Evolutionary conservation across 2,329 filamentous ascomycete species (phyloP).

Genomic region (Colletotrichum tropicicola): DNA sequence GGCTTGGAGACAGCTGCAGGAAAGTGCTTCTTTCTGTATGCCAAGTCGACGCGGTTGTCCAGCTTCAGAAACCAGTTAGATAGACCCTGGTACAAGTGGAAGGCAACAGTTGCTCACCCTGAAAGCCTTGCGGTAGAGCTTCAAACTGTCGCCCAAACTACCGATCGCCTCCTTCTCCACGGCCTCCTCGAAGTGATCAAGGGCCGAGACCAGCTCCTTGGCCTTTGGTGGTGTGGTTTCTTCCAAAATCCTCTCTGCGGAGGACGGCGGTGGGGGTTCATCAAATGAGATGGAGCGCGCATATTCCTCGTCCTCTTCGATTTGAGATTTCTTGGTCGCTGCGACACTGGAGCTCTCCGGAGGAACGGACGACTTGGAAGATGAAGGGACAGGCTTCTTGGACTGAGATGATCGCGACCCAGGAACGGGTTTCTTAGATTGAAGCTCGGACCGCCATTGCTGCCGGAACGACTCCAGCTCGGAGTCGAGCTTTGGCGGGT

Average conservation of each 20-base stretch:
- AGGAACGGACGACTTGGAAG: slow-evolving; percentile 32
- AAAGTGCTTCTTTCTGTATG: slow-evolving; percentile 93
- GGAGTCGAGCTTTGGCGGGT: slow-evolving; percentile 56
- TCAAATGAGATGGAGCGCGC: slow-evolving; percentile 45
- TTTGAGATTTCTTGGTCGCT: slow-evolving; percentile 17
- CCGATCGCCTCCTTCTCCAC: slow-evolving; percentile 89
- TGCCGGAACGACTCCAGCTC: slow-evolving; percentile 88
- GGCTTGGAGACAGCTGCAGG: slow-evolving; percentile 68
- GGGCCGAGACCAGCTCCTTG: slow-evolving; percentile 73
- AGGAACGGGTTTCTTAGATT: slow-evolving; percentile 44
- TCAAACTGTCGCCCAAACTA: slow-evolving; percentile 87
- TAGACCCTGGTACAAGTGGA: neutral
- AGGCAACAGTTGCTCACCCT: slow-evolving; percentile 62
- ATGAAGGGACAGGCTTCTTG: slow-evolving; percentile 39
- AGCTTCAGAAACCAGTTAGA: slow-evolving; percentile 61
- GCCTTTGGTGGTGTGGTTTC: slow-evolving; percentile 35
- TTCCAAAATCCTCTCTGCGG: neutral
- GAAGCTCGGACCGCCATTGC: slow-evolving; percentile 86
- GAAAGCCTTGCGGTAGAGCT: slow-evolving; percentile 90
- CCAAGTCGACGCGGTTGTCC: slow-evolving; percentile 83
- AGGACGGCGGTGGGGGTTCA: slow-evolving; percentile 21
- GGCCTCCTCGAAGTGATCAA: slow-evolving; percentile 93
- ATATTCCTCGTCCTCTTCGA: slow-evolving; percentile 48
- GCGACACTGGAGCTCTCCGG: slow-evolving; percentile 28
- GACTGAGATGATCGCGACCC: slow-evolving; percentile 8